phyloP scores from a whole-genome alignment of 2,329 filamentous ascomycete species.

The Epichloe aotearoae region DNA sequence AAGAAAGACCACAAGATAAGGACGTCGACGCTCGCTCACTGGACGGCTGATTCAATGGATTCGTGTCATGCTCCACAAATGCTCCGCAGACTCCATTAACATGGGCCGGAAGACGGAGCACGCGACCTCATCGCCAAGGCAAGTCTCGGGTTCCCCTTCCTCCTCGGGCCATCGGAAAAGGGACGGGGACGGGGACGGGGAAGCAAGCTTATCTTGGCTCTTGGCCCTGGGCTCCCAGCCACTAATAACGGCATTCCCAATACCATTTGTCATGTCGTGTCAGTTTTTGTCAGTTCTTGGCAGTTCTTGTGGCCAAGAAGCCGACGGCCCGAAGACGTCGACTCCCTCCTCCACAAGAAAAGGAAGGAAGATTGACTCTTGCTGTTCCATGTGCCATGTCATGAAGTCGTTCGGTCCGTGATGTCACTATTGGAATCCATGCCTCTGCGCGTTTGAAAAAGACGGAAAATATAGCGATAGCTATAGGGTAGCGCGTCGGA shows the following conservation, averaged over 20 bases:
- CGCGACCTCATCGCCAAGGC: background rate
- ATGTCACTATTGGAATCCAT: no score
- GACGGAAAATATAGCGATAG: no score
- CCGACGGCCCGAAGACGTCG: background rate
- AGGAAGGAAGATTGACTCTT: no score
- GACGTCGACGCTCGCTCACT: background rate
- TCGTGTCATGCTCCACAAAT: background rate
- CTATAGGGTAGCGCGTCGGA: no score
- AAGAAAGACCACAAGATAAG: background rate
- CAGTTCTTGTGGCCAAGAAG: background rate
- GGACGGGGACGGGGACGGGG: background rate
- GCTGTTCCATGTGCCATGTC: no score
- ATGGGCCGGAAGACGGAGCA: background rate
- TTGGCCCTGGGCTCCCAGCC: background rate
- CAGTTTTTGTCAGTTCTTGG: no score
- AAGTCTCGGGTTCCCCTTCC: background rate
- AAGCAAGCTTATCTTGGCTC: background rate
- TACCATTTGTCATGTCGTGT: no score
- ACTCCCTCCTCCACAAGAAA: no score
- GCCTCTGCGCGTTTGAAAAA: no score
- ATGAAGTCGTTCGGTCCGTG: no score
- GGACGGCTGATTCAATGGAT: background rate
- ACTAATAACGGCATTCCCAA: background rate
- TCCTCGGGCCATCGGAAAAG: background rate
- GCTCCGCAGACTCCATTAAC: background rate